Base-by-base conservation (phyloP, 805 yeast genomes). In the Barnettozyma pratensis region DNA sequence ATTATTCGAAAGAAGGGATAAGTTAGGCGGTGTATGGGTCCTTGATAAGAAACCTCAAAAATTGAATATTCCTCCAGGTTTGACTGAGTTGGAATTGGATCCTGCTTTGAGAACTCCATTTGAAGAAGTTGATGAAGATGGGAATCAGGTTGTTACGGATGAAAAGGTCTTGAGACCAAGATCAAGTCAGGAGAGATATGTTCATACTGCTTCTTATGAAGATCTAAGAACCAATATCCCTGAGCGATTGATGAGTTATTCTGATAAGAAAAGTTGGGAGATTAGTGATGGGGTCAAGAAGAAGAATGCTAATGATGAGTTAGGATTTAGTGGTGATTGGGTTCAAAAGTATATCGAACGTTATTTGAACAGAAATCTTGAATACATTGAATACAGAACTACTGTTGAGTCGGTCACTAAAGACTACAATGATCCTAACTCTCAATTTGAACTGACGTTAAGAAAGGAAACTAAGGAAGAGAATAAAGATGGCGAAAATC, bases 331-430 rank as follows among this genome's bases (percentile, higher is more conserved):
- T 11, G 49, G 89, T 45, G 48, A 56, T 1, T 81, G 77, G 26
- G 86, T 87, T 8, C 70, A 72, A 35, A 54, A 72, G 29, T 87
- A 87, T 62, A 59, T 87, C 44, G 65, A 70, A 39, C 52, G 65
- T 11, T 87, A 83, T 56, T 57, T 76, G 25, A 14, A 48, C 1
- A 59, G 68, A 46, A 45, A 55, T 43, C 7, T 51, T 5, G 64
- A 63, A 6, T 51, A 60, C 5, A 50, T 74, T 5, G 59, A 55
- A 1, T 55, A 50, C 32, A 56, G 56, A 6, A 66, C 77, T 3
- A 65, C 75, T 0, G 70, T 74, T 12, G 78, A 74, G 52, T 67
- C 65, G 26, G 65, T 74, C 12, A 37, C 45, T 7, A 60, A 57
- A 50, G 58, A 54, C 14, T 57, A 51, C 34, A 39, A 32, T 6